Evolutionary conservation across 2,329 filamentous ascomycete species (phyloP), one percentile per base, ranked within the genome.

Genomic region (Aspergillus ibericus): DNA sequence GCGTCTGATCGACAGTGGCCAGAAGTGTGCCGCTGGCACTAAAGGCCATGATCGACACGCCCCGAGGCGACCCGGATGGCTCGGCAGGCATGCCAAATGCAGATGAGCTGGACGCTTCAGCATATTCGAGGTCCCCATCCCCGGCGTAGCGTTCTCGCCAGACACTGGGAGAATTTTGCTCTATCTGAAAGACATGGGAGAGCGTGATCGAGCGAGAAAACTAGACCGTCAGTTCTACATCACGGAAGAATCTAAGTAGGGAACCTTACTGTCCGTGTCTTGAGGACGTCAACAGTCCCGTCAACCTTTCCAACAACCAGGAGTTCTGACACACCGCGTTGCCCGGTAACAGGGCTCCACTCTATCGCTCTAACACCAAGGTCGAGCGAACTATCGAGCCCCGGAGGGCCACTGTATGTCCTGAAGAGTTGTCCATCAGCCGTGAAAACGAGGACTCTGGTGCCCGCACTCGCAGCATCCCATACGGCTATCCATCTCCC

Each of bases 351-450:
- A 16, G 81, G 78, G 29, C 78, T 75, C 83, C 83, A 85, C 72
- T 83, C 81, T 38, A 85, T 74, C 5, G 73, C 77, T 66, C 77
- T 82, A 32, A 84, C 77, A 0, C 83, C 83, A 18, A 84, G 66
- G 34, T 81, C 81, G 58, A 74, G 68, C 4, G 77, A 70, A 20
- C 66, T 69, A 48, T 73, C 72, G 4, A 75, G 67, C 12, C 74
- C 74, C 5, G 68, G 59, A 6, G 70, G 67, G 4, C 79, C 78
- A 4, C 74, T 74, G 61, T 83, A 83, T 0, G 80, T 82, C 55
- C 83, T 79, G 70, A 82, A 87, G 4, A 82, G 74, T 61, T 86
- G 79, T 1, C 84, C 85, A 64, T 86, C 83, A 2, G 84, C 82
- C 1, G 85, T 87, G 64, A 82, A 85, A 40, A 87, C 77, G 55